Conservation (phyloP, 371 early-diverging fungal genomes). For the Mucor sp. region DNA sequence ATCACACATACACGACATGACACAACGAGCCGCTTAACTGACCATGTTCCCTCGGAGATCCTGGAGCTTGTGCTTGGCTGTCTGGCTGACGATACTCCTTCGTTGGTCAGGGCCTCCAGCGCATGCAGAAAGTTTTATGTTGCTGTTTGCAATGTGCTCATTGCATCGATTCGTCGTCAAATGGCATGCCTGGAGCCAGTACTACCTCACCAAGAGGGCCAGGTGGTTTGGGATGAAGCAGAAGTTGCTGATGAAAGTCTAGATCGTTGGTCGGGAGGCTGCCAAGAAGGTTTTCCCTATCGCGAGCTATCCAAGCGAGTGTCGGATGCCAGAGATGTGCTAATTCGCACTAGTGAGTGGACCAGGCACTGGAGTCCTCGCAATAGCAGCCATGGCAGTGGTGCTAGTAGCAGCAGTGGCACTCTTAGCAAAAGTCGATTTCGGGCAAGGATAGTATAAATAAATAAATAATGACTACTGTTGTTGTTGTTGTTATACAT, state of each 20-base stretch:
- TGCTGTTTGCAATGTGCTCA: constrained; percentile 27
- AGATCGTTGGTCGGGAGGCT: constrained; percentile 26
- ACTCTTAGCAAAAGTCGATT: background rate
- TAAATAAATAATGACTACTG: background rate
- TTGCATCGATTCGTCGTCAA: constrained; percentile 18
- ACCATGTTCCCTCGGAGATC: constrained; percentile 34
- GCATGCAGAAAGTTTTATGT: constrained; percentile 32
- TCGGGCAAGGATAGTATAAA: background rate
- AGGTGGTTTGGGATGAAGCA: constrained; percentile 7
- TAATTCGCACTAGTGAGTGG: constrained; percentile 23
- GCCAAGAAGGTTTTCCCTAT: constrained; percentile 18
- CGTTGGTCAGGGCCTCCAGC: constrained; percentile 23
- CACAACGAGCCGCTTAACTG: too few relatives aligned
- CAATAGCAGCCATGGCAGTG: background rate
- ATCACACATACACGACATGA: too few relatives aligned
- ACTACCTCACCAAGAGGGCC: constrained; percentile 22
- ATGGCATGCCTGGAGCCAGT: constrained; percentile 14
- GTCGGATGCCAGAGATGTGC: background rate
- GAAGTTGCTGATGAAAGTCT: constrained; percentile 18
- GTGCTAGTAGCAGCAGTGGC: background rate
- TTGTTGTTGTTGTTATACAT: background rate
- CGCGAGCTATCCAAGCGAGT: constrained; percentile 26
- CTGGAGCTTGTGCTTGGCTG: constrained; percentile 29
- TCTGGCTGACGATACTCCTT: constrained; percentile 12
- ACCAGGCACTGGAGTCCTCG: constrained; percentile 31